Evolutionary conservation across 2,329 filamentous ascomycete genomes (phyloP).

Genomic region (Berkeleyomyces rouxiae): DNA sequence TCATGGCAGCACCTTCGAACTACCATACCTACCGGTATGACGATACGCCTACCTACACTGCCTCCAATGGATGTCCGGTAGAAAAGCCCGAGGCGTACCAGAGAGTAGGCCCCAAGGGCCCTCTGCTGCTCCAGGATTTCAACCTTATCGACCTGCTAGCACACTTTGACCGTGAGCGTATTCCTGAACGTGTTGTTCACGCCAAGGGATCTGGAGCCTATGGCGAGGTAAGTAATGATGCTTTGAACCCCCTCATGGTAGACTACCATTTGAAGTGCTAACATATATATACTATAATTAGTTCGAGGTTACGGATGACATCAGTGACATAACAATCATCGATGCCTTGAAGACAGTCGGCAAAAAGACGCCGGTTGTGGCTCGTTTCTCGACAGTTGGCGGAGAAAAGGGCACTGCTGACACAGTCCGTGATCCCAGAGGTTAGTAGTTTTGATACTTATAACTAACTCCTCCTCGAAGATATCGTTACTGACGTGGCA

Average conservation of each 20-base stretch:
- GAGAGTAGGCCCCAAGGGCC: slow-evolving; percentile 34
- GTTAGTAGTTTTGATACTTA: slow-evolving; percentile 18
- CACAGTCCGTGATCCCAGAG: slow-evolving; percentile 53
- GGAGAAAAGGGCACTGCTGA: slow-evolving; percentile 57
- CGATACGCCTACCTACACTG: slow-evolving; percentile 41
- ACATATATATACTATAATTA: slow-evolving; percentile 17
- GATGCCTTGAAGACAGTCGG: slow-evolving; percentile 41
- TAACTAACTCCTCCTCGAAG: too few relatives aligned
- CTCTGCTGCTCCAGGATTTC: slow-evolving; percentile 22
- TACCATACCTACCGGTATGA: slow-evolving; percentile 28
- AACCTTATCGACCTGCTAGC: slow-evolving; percentile 46
- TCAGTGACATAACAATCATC: slow-evolving; percentile 38
- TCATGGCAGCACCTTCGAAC: neutral
- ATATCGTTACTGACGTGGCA: neutral
- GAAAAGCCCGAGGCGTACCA: slow-evolving; percentile 32
- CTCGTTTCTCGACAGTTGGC: slow-evolving; percentile 60
- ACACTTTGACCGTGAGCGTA: slow-evolving; percentile 35
- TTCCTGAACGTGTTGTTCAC: slow-evolving; percentile 39
- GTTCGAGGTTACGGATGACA: slow-evolving; percentile 29
- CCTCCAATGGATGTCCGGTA: slow-evolving; percentile 42
- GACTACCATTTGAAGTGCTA: neutral
- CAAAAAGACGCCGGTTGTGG: slow-evolving; percentile 50
- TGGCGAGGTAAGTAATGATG: slow-evolving; percentile 22
- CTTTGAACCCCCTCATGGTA: slow-evolving; percentile 7
- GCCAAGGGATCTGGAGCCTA: slow-evolving; percentile 41